Conservation (phyloP, 2,329 filamentous ascomycete species). For the Tricladium varicosporioides region DNA sequence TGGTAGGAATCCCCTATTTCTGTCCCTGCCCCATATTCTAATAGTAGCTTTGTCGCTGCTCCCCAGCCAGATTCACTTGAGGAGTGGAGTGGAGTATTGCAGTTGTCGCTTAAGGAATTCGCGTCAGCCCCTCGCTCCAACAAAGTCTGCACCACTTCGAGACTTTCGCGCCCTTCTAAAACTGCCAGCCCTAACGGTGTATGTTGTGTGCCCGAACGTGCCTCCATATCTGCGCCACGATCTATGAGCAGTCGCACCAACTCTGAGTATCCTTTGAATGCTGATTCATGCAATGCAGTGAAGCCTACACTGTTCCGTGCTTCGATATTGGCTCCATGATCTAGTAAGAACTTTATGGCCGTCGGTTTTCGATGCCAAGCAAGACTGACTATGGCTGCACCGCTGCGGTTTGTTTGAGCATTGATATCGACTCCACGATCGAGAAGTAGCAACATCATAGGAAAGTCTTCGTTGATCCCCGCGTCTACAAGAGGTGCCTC, state of each 20-base stretch:
- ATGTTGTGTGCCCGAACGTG: not conserved
- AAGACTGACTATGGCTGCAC: not conserved
- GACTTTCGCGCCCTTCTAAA: not conserved
- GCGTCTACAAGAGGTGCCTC: not conserved
- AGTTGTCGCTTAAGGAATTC: not conserved
- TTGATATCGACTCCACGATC: not conserved
- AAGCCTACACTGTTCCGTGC: not conserved
- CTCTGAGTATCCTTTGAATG: not conserved
- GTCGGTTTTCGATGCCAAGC: not conserved
- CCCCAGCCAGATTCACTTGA: not conserved
- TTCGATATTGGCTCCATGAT: constrained; percentile 3
- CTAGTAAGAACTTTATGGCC: not conserved
- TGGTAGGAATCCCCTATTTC: not conserved
- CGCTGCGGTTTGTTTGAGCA: not conserved
- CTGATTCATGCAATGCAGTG: not conserved
- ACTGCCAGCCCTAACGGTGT: not conserved
- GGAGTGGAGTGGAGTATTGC: not conserved
- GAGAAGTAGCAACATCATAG: not conserved
- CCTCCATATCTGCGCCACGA: not conserved
- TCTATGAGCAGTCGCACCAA: not conserved
- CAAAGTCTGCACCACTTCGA: not conserved
- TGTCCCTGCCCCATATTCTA: not conserved
- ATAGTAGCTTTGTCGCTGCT: not conserved
- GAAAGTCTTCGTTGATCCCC: not conserved
- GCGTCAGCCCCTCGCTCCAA: not conserved